phyloP scores from a whole-genome alignment of 1,284 basidiomycete species.

The Leccinum pachyderme region DNA sequence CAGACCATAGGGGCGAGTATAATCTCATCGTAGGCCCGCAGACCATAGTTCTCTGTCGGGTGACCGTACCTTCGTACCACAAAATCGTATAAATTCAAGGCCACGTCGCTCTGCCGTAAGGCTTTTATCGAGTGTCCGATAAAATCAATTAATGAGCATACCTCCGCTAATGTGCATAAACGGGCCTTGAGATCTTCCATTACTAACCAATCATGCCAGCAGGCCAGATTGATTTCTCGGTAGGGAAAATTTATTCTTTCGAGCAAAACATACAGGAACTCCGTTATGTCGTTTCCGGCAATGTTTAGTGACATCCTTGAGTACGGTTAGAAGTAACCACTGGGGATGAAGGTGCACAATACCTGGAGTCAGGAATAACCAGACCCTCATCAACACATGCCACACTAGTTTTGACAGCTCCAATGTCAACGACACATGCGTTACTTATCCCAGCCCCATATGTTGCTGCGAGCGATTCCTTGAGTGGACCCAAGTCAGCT shows the following conservation, averaged over 20 bases:
- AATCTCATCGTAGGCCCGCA: constrained; percentile 94
- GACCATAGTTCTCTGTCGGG: constrained; percentile 83
- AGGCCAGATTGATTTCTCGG: constrained; percentile 72
- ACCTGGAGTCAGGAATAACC: constrained; percentile 88
- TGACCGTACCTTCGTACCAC: constrained; percentile 76
- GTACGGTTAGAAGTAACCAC: constrained; percentile 7
- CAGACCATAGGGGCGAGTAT: constrained; percentile 91
- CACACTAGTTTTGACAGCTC: constrained; percentile 81
- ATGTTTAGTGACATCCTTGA: constrained; percentile 79
- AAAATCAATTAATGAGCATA: constrained; percentile 34
- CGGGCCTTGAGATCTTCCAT: constrained; percentile 87
- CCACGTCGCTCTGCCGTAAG: constrained; percentile 75
- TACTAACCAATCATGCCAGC: constrained; percentile 82
- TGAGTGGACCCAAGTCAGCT: not conserved
- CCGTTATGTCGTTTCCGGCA: constrained; percentile 93
- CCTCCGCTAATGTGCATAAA: constrained; percentile 84
- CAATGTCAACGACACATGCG: constrained; percentile 95
- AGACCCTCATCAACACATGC: constrained; percentile 96
- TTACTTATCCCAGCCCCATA: constrained; percentile 94
- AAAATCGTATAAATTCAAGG: constrained; percentile 87
- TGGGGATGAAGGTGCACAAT: constrained; percentile 10
- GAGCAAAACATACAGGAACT: constrained; percentile 82
- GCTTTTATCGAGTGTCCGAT: constrained; percentile 2
- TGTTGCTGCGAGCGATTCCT: constrained; percentile 92
- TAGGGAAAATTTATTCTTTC: constrained; percentile 88